Conservation (phyloP, 148 eudicot genomes). For the Cornus suecica region DNA sequence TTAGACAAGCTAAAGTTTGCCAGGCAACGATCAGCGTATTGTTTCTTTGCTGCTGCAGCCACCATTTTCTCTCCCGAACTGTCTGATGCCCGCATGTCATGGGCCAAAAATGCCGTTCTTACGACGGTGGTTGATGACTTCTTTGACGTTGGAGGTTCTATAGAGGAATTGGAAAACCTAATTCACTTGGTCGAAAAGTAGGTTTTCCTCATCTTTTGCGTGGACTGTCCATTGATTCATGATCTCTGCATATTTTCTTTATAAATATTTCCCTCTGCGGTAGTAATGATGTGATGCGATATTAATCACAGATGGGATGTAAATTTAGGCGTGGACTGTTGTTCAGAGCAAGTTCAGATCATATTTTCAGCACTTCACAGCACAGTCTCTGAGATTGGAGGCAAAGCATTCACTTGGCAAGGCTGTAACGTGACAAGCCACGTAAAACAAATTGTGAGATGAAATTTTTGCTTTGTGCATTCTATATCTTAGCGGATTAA, state of each 20-base stretch:
- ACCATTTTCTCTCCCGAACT: conserved; percentile 66
- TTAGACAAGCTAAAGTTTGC: conserved; percentile 79
- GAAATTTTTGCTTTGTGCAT: not conserved
- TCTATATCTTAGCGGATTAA: no score
- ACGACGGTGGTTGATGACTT: conserved; percentile 91
- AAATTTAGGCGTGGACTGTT: conserved; percentile 34
- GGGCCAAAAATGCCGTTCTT: conserved; percentile 89
- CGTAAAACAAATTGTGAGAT: conserved; percentile 61
- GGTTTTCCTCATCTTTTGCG: not conserved
- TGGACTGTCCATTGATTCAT: not conserved
- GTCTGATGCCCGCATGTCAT: conserved; percentile 80
- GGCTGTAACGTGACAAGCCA: conserved; percentile 52
- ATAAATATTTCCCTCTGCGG: not conserved
- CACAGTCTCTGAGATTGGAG: conserved; percentile 59
- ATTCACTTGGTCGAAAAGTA: conserved; percentile 66
- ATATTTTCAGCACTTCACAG: conserved; percentile 56
- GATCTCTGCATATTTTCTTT: not conserved
- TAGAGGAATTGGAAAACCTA: conserved; percentile 62
- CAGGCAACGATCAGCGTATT: conserved; percentile 75
- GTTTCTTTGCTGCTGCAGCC: conserved; percentile 89
- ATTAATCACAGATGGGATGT: conserved; percentile 79
- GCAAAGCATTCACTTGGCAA: conserved; percentile 55
- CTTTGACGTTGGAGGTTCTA: conserved; percentile 85
- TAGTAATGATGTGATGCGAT: no score
- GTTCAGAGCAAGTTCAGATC: conserved; percentile 67